Percentiles rank a stretch among this genome's conserved stretches.
Conservation (phyloP, 768 basidiomycete species). For the Boletus rubropictus region DNA sequence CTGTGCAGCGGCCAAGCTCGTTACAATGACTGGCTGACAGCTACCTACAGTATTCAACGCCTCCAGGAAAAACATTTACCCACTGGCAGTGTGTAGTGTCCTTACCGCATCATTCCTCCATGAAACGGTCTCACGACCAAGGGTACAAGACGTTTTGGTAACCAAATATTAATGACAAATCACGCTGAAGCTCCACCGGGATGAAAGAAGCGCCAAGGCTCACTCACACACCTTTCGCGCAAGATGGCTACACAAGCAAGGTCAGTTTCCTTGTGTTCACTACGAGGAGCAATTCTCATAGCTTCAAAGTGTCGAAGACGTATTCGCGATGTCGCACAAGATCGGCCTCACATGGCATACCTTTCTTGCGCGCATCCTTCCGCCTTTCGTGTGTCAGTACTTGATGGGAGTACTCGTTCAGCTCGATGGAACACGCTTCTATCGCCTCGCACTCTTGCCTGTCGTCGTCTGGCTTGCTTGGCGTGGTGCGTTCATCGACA, state of each 20-base stretch:
- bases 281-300: not conserved
- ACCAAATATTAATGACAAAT: too few species aligned
- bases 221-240: not conserved
- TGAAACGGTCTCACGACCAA: too few species aligned
- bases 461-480: conserved; percentile 41
- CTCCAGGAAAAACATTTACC: too few species aligned
- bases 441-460: conserved; percentile 47
- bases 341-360: conserved; percentile 13
- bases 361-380: conserved; percentile 35
- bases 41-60: too few species aligned
- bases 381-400: conserved; percentile 44
- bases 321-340: conserved; percentile 6
- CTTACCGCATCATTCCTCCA: too few species aligned
- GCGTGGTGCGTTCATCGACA: conserved; percentile 30
- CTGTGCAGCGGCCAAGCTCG: too few species aligned
- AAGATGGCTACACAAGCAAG: conserved; percentile 1
- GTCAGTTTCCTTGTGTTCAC: not conserved
- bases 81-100: too few species aligned
- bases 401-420: conserved; percentile 50
- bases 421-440: conserved; percentile 33
- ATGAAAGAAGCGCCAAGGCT: too few species aligned
- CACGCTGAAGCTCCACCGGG: too few species aligned
- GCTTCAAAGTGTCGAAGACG: not conserved
- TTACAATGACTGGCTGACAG: too few species aligned
- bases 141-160: too few species aligned